These are phyloP conservation scores for Dillenia suffruticosa DNA, from an alignment of 164 flowering plant species.

Conservation along the genomic window DNA sequence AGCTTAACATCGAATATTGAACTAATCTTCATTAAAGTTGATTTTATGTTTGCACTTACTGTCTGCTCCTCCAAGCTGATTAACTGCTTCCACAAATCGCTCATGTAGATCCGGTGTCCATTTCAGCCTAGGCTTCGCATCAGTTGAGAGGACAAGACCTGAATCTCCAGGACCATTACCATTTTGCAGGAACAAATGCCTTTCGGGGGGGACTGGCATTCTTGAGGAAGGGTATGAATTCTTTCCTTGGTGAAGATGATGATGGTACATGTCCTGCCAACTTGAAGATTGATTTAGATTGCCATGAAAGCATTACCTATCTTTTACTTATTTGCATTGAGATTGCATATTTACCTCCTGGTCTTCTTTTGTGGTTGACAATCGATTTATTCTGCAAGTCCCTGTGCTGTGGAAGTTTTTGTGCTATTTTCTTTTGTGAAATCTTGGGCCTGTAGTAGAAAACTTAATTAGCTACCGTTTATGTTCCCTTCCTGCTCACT, in stretches of 20 bases:
- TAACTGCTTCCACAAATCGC: conserved; percentile 82
- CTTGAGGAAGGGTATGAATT: conserved; percentile 48
- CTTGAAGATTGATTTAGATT: not conserved
- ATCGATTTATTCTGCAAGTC: conserved; percentile 4
- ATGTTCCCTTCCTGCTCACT: conserved; percentile 10
- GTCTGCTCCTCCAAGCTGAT: conserved; percentile 96
- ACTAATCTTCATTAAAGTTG: not conserved
- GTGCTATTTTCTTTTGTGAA: conserved; percentile 8
- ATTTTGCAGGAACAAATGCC: conserved; percentile 66
- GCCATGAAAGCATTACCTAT: conserved; percentile 17
- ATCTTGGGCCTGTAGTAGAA: not conserved
- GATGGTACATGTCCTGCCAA: conserved; percentile 58
- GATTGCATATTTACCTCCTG: too few species aligned
- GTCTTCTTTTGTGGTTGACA: too few species aligned
- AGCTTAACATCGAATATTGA: not conserved
- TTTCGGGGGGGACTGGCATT: conserved; percentile 51
- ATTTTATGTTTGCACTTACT: conserved; percentile 46
- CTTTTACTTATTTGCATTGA: not conserved
- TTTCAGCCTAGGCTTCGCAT: conserved; percentile 93
- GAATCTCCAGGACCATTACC: conserved; percentile 66
- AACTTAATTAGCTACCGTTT: not conserved
- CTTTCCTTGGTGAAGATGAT: conserved; percentile 48
- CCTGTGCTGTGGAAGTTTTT: conserved; percentile 3
- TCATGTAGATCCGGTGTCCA: conserved; percentile 97
- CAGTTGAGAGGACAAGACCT: conserved; percentile 94